phyloP scores from a whole-genome alignment of 73 alveolate genomes.

The Blepharisma japonicum region DNA sequence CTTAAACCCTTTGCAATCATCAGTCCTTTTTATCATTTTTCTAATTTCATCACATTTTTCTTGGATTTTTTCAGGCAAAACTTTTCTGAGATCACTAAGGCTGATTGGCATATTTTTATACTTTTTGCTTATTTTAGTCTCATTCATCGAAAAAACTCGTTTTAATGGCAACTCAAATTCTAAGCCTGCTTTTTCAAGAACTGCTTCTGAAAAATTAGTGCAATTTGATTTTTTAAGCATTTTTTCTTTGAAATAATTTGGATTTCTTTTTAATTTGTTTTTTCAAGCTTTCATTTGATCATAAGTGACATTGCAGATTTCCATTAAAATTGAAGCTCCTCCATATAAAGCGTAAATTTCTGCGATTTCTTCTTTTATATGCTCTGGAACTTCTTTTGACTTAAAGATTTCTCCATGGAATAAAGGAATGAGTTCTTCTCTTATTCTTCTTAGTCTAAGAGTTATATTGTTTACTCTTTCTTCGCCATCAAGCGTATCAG shows the following conservation, averaged over 20 bases:
- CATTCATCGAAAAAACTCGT: too few relatives aligned
- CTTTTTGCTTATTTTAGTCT: not conserved
- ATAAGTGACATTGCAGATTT: not conserved
- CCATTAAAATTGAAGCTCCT: not conserved
- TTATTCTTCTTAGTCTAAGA: too few relatives aligned
- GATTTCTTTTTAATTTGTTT: not conserved
- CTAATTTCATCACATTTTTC: too few relatives aligned
- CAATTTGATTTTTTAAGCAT: not conserved
- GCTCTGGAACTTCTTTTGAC: not conserved
- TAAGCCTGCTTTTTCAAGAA: not conserved
- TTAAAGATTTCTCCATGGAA: too few relatives aligned
- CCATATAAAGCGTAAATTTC: not conserved
- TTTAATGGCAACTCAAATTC: too few relatives aligned
- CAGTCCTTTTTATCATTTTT: not conserved
- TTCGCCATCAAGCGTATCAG: too few relatives aligned
- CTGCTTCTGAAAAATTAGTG: not conserved
- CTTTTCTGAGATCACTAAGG: constrained; percentile 4
- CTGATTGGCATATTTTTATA: not conserved
- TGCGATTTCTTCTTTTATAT: not conserved
- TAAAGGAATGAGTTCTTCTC: too few relatives aligned
- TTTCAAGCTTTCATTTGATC: not conserved
- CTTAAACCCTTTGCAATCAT: not conserved
- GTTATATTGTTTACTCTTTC: too few relatives aligned
- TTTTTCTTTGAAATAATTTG: not conserved
- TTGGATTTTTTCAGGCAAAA: not conserved